Evolutionary conservation across 2,329 filamentous ascomycete species (phyloP), one percentile per base, ranked within the genome.

Genomic region (Gaeumannomyces sp.): DNA sequence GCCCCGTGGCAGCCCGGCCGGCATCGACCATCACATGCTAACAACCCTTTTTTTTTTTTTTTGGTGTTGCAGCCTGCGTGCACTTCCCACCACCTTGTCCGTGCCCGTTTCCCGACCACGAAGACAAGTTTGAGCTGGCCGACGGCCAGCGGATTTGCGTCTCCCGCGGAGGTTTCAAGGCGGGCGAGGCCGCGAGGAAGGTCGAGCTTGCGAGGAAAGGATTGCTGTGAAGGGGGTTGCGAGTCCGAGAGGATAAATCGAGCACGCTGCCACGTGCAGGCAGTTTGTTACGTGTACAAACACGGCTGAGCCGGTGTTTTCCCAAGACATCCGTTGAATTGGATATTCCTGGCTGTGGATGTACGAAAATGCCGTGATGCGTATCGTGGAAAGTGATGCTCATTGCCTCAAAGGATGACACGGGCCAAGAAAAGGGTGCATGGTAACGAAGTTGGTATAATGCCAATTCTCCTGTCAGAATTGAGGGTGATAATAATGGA

Each of bases 31-130:
- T 33, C 31, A 31, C 31, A 22, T 29, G 28, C 25, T 59, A 27
- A 45, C 22, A 38, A 29, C 19, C 45, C 3, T 28, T 27, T 61
- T 31, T 6, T 1, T 16, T n/a, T n/a, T n/a, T 13, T 3, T 31
- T 4, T 56, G n/a, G n/a, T n/a, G n/a, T n/a, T 56, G 27, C 64
- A 79, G 91, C 93, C 50, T 99, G 95, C 80, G 95, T 99, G 8
- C 89, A 96, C 75, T 95, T 96, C 79, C 93, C 95, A 1, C 94
- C 98, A 76, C 95, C 99, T 78, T 99, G 95, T 77, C 95, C 95
- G 33, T 99, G 95, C 78, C 83, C 92, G 2, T 96, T 90, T 80
- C 88, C 90, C 1, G 78, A 81, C 11, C 81, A 90, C 67, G 88
- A 94, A 73, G 91, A 94, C 69, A 95, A 95, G 73, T 85, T 92